Evolutionary conservation across 192 early-diverging fungal genomes (phyloP).

Genomic region (Pecoramyces ruminantium): DNA sequence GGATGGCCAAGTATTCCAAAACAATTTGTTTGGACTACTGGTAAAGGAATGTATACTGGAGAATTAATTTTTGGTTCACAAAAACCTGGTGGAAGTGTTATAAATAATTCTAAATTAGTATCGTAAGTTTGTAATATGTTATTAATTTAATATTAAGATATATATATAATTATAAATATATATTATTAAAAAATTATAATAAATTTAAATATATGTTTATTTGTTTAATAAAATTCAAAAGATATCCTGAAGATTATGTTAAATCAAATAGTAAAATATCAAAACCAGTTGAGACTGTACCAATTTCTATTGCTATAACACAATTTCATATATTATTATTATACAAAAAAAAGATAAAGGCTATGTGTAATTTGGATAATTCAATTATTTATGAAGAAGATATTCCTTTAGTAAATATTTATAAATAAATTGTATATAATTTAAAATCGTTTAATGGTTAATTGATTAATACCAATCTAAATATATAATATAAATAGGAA

Average conservation of each 20-base stretch:
- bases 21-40: conserved; percentile 82
- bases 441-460: no score
- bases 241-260: background rate
- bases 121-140: conserved; percentile 29
- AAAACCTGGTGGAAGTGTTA: conserved; percentile 56
- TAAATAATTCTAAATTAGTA: conserved; percentile 62
- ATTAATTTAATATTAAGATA: no score
- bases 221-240: no score
- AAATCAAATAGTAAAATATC: conserved; percentile 13
- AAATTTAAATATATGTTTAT: no score
- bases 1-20: conserved; percentile 49
- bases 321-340: conserved; percentile 80
- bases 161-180: no score
- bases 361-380: conserved; percentile 62
- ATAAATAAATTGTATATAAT: no score
- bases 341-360: conserved; percentile 57
- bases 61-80: conserved; percentile 59
- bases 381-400: conserved; percentile 69
- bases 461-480: no score
- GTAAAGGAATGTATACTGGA: conserved; percentile 75
- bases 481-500: conserved; percentile 28
- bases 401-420: conserved; percentile 41
- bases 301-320: conserved; percentile 62
- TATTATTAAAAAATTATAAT: no score
- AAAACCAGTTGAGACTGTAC: conserved; percentile 19